Conservation (phyloP, 83 land plant species). For the Larix sibirica region DNA sequence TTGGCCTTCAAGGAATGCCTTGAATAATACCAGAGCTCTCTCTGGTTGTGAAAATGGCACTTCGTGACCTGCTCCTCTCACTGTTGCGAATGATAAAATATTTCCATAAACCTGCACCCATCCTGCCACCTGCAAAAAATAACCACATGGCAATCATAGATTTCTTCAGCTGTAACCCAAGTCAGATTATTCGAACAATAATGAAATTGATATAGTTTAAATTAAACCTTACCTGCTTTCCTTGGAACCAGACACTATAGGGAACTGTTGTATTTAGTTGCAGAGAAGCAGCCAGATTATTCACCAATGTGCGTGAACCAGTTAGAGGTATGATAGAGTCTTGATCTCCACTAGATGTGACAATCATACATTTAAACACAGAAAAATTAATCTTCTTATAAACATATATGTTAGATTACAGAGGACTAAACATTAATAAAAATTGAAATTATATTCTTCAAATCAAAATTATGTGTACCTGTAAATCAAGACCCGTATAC, state of each 20-base stretch:
- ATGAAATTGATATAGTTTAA: too few species aligned
- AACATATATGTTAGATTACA: neutral
- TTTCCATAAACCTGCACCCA: constrained; percentile 74
- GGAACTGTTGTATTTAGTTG: constrained; percentile 10
- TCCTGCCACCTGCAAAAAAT: constrained; percentile 58
- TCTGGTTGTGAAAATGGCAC: too few species aligned
- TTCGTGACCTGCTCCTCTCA: constrained; percentile 12
- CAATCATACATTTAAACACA: neutral
- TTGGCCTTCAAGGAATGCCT: constrained; percentile 25
- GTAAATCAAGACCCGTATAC: neutral
- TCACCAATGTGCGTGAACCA: constrained; percentile 17
- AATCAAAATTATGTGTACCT: neutral
- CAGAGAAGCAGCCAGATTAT: neutral
- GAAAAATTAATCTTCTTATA: neutral
- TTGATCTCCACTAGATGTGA: constrained; percentile 22
- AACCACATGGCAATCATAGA: neutral
- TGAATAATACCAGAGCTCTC: too few species aligned
- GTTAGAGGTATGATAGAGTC: constrained; percentile 22
- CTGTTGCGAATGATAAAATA: constrained; percentile 60
- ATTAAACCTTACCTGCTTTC: constrained; percentile 11
- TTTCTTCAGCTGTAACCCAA: too few species aligned
- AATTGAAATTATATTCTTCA: neutral
- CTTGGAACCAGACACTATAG: constrained; percentile 18
- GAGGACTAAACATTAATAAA: neutral
- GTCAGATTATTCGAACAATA: too few species aligned